Conservation (phyloP, 2,329 filamentous ascomycete species). For the Neonectria hederae region DNA sequence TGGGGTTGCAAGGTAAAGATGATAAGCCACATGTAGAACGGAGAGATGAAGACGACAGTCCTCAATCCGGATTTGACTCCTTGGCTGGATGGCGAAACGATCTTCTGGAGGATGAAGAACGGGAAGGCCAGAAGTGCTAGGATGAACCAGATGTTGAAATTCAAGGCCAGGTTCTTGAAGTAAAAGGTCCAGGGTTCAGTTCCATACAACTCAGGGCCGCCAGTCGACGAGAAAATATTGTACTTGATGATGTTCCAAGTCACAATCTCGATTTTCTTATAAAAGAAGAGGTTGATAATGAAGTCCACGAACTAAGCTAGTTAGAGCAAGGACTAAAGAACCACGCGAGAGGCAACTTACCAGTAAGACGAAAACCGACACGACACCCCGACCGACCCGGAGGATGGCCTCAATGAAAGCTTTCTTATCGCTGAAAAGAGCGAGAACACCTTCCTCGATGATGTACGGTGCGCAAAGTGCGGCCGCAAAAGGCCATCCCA, state of each 20-base stretch:
- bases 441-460: conserved; percentile 75
- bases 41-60: conserved; percentile 79
- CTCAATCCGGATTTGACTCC: conserved; percentile 77
- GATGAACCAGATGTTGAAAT: conserved; percentile 95
- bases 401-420: conserved; percentile 67
- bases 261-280: conserved; percentile 79
- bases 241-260: conserved; percentile 95
- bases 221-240: conserved; percentile 86
- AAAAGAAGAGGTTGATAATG: conserved; percentile 83
- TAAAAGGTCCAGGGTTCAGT: conserved; percentile 98
- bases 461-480: conserved; percentile 85
- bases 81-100: conserved; percentile 67
- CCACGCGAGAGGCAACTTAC: conserved; percentile 56
- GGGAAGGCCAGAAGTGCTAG: conserved; percentile 80
- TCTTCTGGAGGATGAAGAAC: conserved; percentile 77
- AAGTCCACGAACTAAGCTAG: conserved; percentile 70
- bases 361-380: conserved; percentile 73
- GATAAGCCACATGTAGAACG: conserved; percentile 93
- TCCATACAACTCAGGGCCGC: conserved; percentile 91
- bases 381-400: conserved; percentile 72
- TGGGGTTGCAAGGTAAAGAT: conserved; percentile 95
- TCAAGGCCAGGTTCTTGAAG: conserved; percentile 86
- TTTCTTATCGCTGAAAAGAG: conserved; percentile 63
- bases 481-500: conserved; percentile 95
- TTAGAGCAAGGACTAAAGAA: background rate